Percentiles rank a stretch among this genome's conserved stretches.
Evolutionary conservation across 306 rosid species (phyloP).

Genomic region (Herpetospermum pedunculosum): DNA sequence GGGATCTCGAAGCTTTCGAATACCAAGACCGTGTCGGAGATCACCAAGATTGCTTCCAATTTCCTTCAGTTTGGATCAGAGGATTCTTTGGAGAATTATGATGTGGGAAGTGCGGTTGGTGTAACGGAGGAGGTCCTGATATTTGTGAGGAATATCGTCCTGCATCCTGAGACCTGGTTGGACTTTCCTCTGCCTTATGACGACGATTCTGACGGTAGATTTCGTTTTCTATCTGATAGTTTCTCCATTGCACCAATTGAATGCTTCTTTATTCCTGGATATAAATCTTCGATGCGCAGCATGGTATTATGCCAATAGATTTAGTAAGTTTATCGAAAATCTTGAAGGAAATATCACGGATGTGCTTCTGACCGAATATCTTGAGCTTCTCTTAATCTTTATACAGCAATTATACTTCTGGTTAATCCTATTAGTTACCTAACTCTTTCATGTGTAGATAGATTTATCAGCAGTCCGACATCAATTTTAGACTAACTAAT

Average conservation of each 20-base stretch:
- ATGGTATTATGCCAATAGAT: not conserved
- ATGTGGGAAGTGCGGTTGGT: slow-evolving; percentile 36
- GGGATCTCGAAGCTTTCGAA: slow-evolving; percentile 73
- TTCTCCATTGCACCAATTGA: not conserved
- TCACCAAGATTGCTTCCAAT: slow-evolving; percentile 88
- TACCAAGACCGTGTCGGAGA: slow-evolving; percentile 50
- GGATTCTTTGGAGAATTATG: slow-evolving; percentile 32
- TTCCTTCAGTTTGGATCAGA: slow-evolving; percentile 69
- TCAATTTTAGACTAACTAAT: not conserved
- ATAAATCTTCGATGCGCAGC: slow-evolving; percentile 23
- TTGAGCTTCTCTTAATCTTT: not conserved
- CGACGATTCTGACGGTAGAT: slow-evolving; percentile 65
- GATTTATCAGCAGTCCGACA: not conserved
- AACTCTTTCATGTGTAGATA: not conserved
- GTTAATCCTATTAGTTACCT: not conserved
- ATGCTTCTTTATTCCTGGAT: not conserved
- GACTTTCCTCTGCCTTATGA: slow-evolving; percentile 92
- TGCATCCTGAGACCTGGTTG: slow-evolving; percentile 99
- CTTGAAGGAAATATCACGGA: not conserved
- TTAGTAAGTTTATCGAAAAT: not conserved
- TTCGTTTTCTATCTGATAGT: not conserved
- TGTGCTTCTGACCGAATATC: not conserved
- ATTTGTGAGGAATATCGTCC: slow-evolving; percentile 73
- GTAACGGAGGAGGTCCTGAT: slow-evolving; percentile 77
- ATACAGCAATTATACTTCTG: not conserved